Conservation (phyloP, 164 flowering plant genomes). For the Nelumbo lutea region DNA sequence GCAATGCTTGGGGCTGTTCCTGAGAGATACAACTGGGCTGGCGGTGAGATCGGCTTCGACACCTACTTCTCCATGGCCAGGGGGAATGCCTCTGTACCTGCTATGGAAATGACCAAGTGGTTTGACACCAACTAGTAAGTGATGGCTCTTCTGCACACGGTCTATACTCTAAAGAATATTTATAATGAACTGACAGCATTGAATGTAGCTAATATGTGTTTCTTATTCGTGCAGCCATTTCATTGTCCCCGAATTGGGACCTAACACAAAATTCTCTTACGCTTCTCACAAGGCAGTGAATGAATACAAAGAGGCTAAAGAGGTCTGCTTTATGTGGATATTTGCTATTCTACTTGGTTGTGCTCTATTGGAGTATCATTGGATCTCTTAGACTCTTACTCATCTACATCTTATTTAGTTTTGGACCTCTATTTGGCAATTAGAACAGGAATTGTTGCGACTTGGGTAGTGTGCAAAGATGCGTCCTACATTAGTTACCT, state of each 20-base stretch:
- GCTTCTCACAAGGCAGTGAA: slow-evolving; percentile 87
- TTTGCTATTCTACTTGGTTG: too few relatives aligned
- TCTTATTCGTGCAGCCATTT: slow-evolving; percentile 51
- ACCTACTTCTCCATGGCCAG: slow-evolving; percentile 77
- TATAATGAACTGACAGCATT: not conserved
- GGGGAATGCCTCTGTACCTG: slow-evolving; percentile 72
- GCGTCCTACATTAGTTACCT: too few relatives aligned
- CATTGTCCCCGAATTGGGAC: slow-evolving; percentile 96
- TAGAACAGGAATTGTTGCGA: too few relatives aligned
- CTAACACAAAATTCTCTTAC: slow-evolving; percentile 75
- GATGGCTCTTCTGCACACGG: not conserved
- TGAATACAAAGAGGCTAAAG: slow-evolving; percentile 92
- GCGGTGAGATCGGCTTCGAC: slow-evolving; percentile 75
- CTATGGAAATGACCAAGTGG: slow-evolving; percentile 94
- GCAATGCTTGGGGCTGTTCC: slow-evolving; percentile 83
- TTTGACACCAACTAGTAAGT: slow-evolving; percentile 88
- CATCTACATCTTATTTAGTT: too few relatives aligned
- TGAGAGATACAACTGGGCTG: slow-evolving; percentile 55
- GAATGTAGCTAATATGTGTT: not conserved
- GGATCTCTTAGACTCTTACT: too few relatives aligned
- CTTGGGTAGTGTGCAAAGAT: too few relatives aligned
- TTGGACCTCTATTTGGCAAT: too few relatives aligned
- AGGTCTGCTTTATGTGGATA: too few relatives aligned
- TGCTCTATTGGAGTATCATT: too few relatives aligned
- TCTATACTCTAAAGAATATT: not conserved